Conservation (phyloP, 2,329 filamentous ascomycete species). For the Claviceps citrina region DNA sequence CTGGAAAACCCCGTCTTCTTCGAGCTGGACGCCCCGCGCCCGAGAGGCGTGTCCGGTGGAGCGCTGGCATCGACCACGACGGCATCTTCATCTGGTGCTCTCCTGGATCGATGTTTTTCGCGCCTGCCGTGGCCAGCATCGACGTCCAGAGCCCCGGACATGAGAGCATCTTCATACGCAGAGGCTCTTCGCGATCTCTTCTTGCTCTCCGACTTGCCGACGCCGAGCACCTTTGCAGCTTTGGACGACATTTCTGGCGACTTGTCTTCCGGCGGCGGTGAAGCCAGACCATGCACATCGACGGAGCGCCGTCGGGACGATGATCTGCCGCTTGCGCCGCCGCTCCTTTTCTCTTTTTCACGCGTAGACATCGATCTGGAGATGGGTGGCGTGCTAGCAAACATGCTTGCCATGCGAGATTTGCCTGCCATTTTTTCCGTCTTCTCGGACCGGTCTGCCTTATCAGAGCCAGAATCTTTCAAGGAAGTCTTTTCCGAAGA, state of each 20-base stretch:
- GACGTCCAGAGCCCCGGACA: constrained; percentile 27
- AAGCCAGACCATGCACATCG: constrained; percentile 49
- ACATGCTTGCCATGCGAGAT: constrained; percentile 44
- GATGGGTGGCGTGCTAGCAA: constrained; percentile 47
- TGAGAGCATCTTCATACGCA: constrained; percentile 35
- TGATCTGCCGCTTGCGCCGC: constrained; percentile 37
- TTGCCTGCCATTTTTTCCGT: constrained; percentile 34
- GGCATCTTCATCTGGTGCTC: constrained; percentile 23
- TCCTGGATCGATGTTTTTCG: constrained; percentile 20
- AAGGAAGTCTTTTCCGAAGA: constrained; percentile 40
- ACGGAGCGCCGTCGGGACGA: constrained; percentile 57
- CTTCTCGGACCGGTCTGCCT: constrained; percentile 36
- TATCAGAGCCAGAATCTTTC: constrained; percentile 61
- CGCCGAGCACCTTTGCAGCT: constrained; percentile 61
- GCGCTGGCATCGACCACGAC: constrained; percentile 22
- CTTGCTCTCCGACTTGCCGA: constrained; percentile 27
- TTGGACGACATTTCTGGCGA: constrained; percentile 53
- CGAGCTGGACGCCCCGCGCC: constrained; percentile 22
- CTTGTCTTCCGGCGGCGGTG: constrained; percentile 59
- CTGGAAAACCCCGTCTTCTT: constrained; percentile 41
- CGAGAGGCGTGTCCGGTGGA: constrained; percentile 18
- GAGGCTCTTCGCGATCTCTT: constrained; percentile 30
- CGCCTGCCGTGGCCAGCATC: constrained; percentile 19
- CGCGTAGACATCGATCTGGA: constrained; percentile 55
- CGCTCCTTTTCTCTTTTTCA: constrained; percentile 33